Percentiles rank a stretch among this genome's conserved stretches.
These are phyloP conservation scores for Syzygium syzygioides DNA, from an alignment of 441 rosid genomes.

Conservation along the genomic window DNA sequence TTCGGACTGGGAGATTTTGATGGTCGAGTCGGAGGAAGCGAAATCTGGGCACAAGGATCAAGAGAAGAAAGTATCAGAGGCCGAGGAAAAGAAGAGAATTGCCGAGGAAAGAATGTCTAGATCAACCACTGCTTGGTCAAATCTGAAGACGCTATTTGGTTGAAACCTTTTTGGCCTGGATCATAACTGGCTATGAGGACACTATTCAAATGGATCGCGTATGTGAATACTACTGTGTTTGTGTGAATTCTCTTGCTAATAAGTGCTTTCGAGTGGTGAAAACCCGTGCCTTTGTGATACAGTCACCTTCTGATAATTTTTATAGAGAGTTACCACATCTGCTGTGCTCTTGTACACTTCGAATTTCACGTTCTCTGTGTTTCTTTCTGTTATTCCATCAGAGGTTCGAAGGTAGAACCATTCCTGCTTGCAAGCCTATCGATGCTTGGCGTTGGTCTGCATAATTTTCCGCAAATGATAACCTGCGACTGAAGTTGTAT, in stretches of 20 bases:
- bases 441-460: not conserved
- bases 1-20: not conserved
- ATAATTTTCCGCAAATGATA: not conserved
- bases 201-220: not conserved
- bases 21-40: not conserved
- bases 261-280: not conserved
- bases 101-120: not conserved
- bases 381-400: not conserved
- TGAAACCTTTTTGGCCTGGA: not conserved
- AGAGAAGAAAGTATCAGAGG: not conserved
- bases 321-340: not conserved
- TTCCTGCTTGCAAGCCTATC: not conserved
- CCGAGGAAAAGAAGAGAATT: not conserved
- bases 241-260: not conserved
- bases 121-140: not conserved
- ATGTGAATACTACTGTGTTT: not conserved
- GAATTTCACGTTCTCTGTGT: not conserved
- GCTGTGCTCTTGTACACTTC: not conserved
- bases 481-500: not conserved
- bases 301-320: not conserved
- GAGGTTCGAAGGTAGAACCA: not conserved
- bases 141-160: not conserved
- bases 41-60: not conserved
- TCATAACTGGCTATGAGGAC: not conserved
- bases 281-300: not conserved